These are phyloP conservation scores for Cercophora samala DNA, from an alignment of 495 filamentous ascomycete genomes.

Conservation along the genomic window DNA sequence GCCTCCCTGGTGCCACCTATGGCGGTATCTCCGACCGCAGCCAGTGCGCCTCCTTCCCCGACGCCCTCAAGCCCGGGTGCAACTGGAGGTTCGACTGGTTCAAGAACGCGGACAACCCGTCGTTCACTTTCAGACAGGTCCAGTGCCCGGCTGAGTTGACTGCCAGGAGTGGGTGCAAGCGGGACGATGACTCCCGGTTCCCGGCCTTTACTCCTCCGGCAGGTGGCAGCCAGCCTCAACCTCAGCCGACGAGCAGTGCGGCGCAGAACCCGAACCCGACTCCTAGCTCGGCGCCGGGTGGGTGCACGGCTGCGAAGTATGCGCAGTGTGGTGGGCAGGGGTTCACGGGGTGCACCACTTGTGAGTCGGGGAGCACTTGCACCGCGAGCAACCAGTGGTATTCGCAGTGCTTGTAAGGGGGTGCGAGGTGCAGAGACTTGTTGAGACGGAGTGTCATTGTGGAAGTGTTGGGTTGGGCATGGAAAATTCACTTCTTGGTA, in stretches of 20 bases:
- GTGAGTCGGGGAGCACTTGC: conserved; percentile 36
- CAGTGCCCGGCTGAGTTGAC: conserved; percentile 53
- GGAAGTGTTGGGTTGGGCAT: neutral
- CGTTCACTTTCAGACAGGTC: conserved; percentile 50
- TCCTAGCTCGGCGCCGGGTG: conserved; percentile 13
- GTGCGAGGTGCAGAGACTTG: too few species aligned
- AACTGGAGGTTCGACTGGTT: conserved; percentile 61
- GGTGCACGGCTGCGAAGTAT: conserved; percentile 35
- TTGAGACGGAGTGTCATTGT: neutral
- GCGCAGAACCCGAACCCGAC: conserved; percentile 7
- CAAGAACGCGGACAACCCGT: conserved; percentile 54
- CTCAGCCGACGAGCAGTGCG: conserved; percentile 5
- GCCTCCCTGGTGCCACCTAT: conserved; percentile 54
- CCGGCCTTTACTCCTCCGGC: conserved; percentile 26
- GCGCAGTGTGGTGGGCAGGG: conserved; percentile 47
- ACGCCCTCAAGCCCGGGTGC: conserved; percentile 51
- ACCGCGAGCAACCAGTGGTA: conserved; percentile 40
- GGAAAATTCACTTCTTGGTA: neutral
- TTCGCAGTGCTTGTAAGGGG: conserved; percentile 37
- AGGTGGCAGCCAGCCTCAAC: neutral
- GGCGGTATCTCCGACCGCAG: conserved; percentile 50
- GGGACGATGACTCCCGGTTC: conserved; percentile 34
- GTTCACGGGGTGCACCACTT: conserved; percentile 40
- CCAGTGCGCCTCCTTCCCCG: conserved; percentile 50
- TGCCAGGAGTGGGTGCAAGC: conserved; percentile 49